A percentile compares a stretch with the other conserved stretches of the same genome.
Evolutionary conservation across 2,329 filamentous ascomycete species (phyloP).

Genomic region (Aspergillus glaucus): DNA sequence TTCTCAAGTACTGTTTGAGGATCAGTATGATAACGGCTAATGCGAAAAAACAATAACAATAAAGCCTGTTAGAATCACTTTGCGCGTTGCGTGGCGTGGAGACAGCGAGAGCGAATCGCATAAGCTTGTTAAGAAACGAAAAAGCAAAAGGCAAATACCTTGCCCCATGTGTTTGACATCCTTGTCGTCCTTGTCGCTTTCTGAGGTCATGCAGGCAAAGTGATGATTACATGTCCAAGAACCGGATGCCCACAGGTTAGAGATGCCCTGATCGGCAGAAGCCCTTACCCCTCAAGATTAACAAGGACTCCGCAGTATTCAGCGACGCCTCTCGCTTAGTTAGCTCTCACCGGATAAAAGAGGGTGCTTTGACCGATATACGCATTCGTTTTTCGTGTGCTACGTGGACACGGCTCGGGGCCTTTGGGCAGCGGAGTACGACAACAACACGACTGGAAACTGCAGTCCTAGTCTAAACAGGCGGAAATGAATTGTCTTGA

Average conservation of each 20-base stretch:
- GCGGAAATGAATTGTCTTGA: background rate
- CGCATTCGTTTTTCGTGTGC: background rate
- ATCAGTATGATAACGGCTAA: background rate
- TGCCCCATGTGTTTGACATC: constrained; percentile 1
- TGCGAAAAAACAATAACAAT: constrained; percentile 3
- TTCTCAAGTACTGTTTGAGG: background rate
- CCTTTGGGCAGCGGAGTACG: too few relatives aligned
- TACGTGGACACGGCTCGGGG: background rate
- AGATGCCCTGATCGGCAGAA: background rate
- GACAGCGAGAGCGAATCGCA: background rate
- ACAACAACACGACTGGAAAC: too few relatives aligned
- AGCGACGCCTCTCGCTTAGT: background rate
- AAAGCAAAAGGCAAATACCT: background rate
- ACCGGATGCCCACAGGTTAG: background rate
- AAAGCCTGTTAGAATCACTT: background rate
- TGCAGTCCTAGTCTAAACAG: too few relatives aligned
- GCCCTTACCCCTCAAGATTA: background rate
- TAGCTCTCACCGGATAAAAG: background rate
- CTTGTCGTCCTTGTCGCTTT: constrained; percentile 1
- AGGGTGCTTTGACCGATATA: background rate
- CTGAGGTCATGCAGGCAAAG: constrained; percentile 1
- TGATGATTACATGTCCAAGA: background rate
- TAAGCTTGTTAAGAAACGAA: background rate
- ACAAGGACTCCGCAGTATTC: background rate
- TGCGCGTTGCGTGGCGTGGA: background rate